Evolutionary conservation across 2,329 filamentous ascomycete species (phyloP).

Genomic region (Phyllosticta citrichinensis): DNA sequence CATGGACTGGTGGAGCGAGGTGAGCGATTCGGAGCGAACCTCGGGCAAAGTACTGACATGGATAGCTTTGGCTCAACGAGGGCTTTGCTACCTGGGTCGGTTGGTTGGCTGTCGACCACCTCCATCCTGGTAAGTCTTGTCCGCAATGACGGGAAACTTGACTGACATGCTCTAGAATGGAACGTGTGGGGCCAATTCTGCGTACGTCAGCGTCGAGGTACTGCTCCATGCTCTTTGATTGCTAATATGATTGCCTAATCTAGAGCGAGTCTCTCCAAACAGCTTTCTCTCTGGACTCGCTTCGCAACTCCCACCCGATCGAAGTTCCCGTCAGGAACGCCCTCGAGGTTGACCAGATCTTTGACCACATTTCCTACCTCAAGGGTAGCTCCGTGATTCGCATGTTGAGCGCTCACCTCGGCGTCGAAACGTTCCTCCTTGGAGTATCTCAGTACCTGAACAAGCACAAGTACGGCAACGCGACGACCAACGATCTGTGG

Average conservation of each 20-base stretch:
- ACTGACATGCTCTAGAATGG: constrained; percentile 55
- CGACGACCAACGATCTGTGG: constrained; percentile 88
- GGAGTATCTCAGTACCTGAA: constrained; percentile 87
- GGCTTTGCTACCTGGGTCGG: constrained; percentile 98
- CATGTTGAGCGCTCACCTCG: constrained; percentile 88
- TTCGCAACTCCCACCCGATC: constrained; percentile 89
- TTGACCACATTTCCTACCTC: constrained; percentile 91
- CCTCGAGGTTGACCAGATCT: constrained; percentile 94
- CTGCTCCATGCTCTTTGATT: constrained; percentile 16
- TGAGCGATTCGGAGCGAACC: constrained; percentile 14
- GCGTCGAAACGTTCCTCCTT: constrained; percentile 76
- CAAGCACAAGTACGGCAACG: constrained; percentile 78
- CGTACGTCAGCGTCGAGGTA: constrained; percentile 51
- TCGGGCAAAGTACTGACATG: neutral
- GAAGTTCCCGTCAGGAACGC: constrained; percentile 91
- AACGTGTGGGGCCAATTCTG: constrained; percentile 97
- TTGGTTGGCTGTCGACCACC: constrained; percentile 82
- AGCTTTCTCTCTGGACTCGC: constrained; percentile 79
- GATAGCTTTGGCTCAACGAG: constrained; percentile 75
- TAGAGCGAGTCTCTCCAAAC: constrained; percentile 83
- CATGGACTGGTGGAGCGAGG: constrained; percentile 92
- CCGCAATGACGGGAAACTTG: neutral
- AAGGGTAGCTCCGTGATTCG: constrained; percentile 95
- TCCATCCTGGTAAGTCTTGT: constrained; percentile 57
- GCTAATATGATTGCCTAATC: constrained; percentile 27